These are phyloP conservation scores for Umbilicus rupestris DNA, from an alignment of 164 flowering plant species.

Conservation along the genomic window DNA sequence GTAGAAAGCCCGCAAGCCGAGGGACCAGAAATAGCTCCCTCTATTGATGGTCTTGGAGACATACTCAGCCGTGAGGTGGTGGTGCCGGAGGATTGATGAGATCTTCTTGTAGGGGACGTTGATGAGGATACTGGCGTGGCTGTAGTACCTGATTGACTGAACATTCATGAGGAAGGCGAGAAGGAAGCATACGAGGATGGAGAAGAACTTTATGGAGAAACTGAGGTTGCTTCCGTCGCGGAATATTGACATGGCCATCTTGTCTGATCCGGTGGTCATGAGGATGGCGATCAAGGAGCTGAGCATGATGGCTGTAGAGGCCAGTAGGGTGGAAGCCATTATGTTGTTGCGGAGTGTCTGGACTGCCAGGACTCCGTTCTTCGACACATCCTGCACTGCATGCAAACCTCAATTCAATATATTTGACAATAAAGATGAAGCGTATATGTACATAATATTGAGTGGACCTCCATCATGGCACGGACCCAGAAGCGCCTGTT, in stretches of 20 bases:
- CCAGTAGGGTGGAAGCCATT: conserved; percentile 87
- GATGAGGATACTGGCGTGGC: conserved; percentile 82
- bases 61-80: conserved; percentile 34
- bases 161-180: conserved; percentile 62
- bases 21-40: conserved; percentile 81
- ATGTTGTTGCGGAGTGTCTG: conserved; percentile 86
- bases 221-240: conserved; percentile 47
- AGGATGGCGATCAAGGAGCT: conserved; percentile 66
- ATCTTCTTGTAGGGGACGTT: conserved; percentile 60
- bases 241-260: conserved; percentile 15
- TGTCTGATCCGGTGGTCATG: conserved; percentile 30
- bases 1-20: conserved; percentile 72
- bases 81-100: conserved; percentile 16
- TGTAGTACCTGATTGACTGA: conserved; percentile 79
- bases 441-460: neutral
- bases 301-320: conserved; percentile 73
- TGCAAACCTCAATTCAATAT: neutral
- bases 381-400: conserved; percentile 39
- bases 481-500: conserved; percentile 65
- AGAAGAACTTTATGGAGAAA: conserved; percentile 59
- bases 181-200: conserved; percentile 58
- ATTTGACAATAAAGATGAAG: neutral
- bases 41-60: conserved; percentile 46
- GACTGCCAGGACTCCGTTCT: conserved; percentile 73
- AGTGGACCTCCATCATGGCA: conserved; percentile 72